Conservation (phyloP, 495 filamentous ascomycete species). For the Xylaria cubensis region DNA sequence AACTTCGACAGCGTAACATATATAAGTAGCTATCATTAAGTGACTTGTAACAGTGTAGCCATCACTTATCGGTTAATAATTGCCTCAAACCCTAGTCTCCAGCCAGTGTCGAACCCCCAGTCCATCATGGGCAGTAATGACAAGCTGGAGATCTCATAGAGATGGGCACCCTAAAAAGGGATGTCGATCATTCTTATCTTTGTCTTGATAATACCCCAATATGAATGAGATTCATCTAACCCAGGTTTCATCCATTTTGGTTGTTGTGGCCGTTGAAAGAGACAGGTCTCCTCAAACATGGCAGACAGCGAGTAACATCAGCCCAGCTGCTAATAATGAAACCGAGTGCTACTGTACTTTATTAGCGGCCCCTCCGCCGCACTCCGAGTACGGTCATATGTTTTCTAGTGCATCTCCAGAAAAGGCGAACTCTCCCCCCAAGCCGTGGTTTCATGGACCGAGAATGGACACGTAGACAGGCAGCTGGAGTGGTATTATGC, state of each 20-base stretch:
- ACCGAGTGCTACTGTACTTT: slow-evolving; percentile 13
- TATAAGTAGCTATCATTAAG: neutral
- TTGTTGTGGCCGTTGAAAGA: neutral
- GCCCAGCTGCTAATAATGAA: slow-evolving; percentile 10
- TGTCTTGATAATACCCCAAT: slow-evolving; percentile 6
- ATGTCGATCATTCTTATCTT: slow-evolving; percentile 7
- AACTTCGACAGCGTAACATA: neutral
- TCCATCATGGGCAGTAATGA: slow-evolving; percentile 4
- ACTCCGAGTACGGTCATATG: slow-evolving; percentile 25
- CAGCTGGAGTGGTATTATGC: slow-evolving; percentile 21
- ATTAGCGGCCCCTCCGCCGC: slow-evolving; percentile 20
- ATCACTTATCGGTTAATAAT: slow-evolving; percentile 24
- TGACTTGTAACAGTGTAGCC: neutral
- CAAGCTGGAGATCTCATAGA: slow-evolving; percentile 3
- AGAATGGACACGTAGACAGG: slow-evolving; percentile 22
- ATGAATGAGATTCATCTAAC: slow-evolving; percentile 12
- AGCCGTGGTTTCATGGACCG: slow-evolving; percentile 23
- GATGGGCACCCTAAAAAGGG: slow-evolving; percentile 3
- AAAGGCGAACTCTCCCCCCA: slow-evolving; percentile 14
- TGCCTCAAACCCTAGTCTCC: slow-evolving; percentile 20
- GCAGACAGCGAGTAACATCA: neutral
- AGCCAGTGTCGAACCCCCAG: neutral
- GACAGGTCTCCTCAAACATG: slow-evolving; percentile 5
- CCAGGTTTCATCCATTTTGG: neutral
- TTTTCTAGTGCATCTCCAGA: slow-evolving; percentile 26